A percentile compares a stretch with the other conserved stretches of the same genome.
Evolutionary conservation across 305 asterid genomes (phyloP).

Genomic region (Fraxinus sp.): DNA sequence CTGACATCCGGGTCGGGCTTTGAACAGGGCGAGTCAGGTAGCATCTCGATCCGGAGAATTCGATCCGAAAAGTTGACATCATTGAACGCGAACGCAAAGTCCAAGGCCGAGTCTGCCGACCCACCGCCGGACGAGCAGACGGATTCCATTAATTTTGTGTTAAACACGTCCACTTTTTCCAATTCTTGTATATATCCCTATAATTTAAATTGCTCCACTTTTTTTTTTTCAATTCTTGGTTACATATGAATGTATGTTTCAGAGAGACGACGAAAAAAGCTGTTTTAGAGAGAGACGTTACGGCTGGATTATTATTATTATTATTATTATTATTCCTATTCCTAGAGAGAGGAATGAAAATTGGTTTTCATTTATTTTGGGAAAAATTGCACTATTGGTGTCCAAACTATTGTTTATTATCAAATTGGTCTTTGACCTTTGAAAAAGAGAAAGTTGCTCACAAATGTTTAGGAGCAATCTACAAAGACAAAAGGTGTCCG

Average conservation of each 20-base stretch:
- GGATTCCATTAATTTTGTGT: slow-evolving; percentile 48
- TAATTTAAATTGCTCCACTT: background rate
- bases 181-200: slow-evolving; percentile 8
- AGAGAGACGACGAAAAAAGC: background rate
- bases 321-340: no score
- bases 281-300: background rate
- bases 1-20: slow-evolving; percentile 40
- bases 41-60: slow-evolving; percentile 58
- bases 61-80: slow-evolving; percentile 74
- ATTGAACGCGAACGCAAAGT: slow-evolving; percentile 68
- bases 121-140: slow-evolving; percentile 33
- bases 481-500: background rate
- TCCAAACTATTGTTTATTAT: background rate
- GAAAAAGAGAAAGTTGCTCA: background rate
- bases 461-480: background rate
- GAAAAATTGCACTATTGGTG: background rate
- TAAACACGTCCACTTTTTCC: slow-evolving; percentile 31
- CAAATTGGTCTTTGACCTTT: background rate
- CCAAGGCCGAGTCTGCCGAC: slow-evolving; percentile 38
- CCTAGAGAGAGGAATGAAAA: background rate
- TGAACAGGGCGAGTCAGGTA: slow-evolving; percentile 46
- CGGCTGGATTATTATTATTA: background rate
- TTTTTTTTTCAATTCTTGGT: background rate
- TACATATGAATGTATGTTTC: background rate
- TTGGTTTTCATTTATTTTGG: background rate